Evolutionary conservation across 352 stramenopile species (phyloP), one percentile per base, ranked within the genome.

Genomic region (Globisporangium parvum): DNA sequence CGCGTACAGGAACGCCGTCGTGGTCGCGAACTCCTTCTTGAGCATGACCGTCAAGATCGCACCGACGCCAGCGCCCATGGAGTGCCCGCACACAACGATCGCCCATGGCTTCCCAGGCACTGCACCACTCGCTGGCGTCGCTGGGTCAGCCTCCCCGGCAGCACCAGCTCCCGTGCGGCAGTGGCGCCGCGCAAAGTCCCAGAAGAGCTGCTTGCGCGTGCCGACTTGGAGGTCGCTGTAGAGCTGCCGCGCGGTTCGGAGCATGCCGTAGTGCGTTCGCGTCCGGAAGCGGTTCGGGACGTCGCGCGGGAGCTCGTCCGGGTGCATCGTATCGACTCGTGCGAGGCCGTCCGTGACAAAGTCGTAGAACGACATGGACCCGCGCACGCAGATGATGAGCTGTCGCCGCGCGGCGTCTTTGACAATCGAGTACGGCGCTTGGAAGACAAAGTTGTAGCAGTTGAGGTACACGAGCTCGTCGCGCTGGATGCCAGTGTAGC

Each of bases 21-120:
- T 83, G 1, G 62, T 65, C 0, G 68, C 70, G 47, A 89, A 91
- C 20, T 74, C 35, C n/a, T 75, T 75, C 28, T 66, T 68, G 11
- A 92, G 66, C 48, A 93, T 61, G 31, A 93, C 60, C 1, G 71
- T 64, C 12, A 95, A 62, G 45, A 95, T 83, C 21, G 74, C 76
- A 24, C 69, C 77, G 10, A 92, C 82, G 9, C 79, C 85, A n/a
- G 77, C 85, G 31, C 85, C 83, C 70, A 93, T 87, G 46, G 81
- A 92, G 67, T 95, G 85, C 5, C 85, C 85, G 20, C 73, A 85
- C 6, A 93, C 69, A 14, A 92, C 81, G 55, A 95, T 71, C 47
- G 71, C 77, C 79, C 78, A 91, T 47, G 71, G 57, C n/a, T 41
- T 63, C 10, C 62, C 47, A 20, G 61, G 49, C 35, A 56, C 55